A percentile compares a stretch with the other conserved stretches of the same genome.
phyloP scores from a whole-genome alignment of 2,329 filamentous ascomycete genomes.

The Microdochium paspali region DNA sequence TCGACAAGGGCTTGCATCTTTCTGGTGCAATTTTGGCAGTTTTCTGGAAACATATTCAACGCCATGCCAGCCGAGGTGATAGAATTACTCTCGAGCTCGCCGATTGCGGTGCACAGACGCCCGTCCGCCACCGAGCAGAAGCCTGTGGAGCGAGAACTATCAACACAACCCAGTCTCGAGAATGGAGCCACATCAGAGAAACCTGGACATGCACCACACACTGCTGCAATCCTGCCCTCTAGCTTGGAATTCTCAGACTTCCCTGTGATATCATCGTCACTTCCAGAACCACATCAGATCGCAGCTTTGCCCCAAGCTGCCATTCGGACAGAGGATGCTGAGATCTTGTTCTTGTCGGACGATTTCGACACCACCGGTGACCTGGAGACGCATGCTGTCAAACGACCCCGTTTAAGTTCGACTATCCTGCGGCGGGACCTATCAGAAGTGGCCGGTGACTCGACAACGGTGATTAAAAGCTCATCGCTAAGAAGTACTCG shows the following conservation, averaged over 20 bases:
- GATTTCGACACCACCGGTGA: slow-evolving; percentile 32
- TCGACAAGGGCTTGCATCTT: no score
- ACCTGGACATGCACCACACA: no score
- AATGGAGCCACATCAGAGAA: no score
- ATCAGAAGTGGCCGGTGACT: not conserved
- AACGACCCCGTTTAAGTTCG: slow-evolving; percentile 9
- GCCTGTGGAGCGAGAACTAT: not conserved
- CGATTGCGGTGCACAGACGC: not conserved
- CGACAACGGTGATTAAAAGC: not conserved
- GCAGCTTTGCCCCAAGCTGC: not conserved
- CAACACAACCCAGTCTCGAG: not conserved
- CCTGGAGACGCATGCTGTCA: slow-evolving; percentile 17
- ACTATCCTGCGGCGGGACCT: not conserved
- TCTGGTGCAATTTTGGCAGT: no score
- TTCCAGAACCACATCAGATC: not conserved
- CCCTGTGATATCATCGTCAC: not conserved
- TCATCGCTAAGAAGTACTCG: not conserved
- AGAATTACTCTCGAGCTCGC: slow-evolving; percentile 9
- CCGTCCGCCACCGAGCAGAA: not conserved
- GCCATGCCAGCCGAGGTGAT: slow-evolving; percentile 6
- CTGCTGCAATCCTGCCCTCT: not conserved
- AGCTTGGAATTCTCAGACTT: not conserved
- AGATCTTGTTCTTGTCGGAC: slow-evolving; percentile 24
- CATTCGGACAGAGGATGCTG: slow-evolving; percentile 7
- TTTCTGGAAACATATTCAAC: not conserved